phyloP scores from a whole-genome alignment of 805 yeast genomes.

The Ogataea sp. region DNA sequence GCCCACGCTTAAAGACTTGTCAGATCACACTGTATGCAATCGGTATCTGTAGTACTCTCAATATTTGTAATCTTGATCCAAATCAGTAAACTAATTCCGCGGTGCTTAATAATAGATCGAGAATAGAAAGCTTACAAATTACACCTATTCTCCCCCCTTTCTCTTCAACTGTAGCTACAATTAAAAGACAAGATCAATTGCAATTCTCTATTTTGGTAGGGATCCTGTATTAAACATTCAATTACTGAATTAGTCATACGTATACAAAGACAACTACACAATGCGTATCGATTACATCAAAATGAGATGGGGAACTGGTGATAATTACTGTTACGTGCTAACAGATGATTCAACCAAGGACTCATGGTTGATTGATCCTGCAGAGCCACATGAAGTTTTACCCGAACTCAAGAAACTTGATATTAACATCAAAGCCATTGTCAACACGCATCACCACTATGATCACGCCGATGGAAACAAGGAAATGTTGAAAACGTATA shows the following conservation, averaged over 20 bases:
- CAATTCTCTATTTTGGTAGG: no score
- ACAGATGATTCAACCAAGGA: conserved; percentile 57
- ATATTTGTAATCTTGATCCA: no score
- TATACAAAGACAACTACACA: conserved; percentile 21
- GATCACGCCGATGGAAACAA: conserved; percentile 91
- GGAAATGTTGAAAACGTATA: conserved; percentile 24
- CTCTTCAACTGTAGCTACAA: no score
- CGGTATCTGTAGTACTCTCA: no score
- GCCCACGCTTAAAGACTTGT: no score
- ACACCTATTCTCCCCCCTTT: no score
- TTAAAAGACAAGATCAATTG: no score
- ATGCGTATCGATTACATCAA: conserved; percentile 83
- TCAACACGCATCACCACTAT: conserved; percentile 93
- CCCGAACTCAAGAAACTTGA: conserved; percentile 33
- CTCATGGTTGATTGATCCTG: conserved; percentile 90
- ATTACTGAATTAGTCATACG: not conserved
- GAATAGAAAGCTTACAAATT: no score
- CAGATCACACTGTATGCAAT: no score
- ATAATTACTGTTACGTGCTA: conserved; percentile 80
- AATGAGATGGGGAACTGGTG: conserved; percentile 94
- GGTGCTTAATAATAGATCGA: no score
- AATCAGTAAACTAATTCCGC: no score
- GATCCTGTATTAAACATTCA: no score
- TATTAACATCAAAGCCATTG: conserved; percentile 61
- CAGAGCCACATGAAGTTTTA: conserved; percentile 67